Evolutionary conservation across 2,329 filamentous ascomycete genomes (phyloP), one percentile per base, ranked within the genome.

Genomic region (Fusarium ambrosium): DNA sequence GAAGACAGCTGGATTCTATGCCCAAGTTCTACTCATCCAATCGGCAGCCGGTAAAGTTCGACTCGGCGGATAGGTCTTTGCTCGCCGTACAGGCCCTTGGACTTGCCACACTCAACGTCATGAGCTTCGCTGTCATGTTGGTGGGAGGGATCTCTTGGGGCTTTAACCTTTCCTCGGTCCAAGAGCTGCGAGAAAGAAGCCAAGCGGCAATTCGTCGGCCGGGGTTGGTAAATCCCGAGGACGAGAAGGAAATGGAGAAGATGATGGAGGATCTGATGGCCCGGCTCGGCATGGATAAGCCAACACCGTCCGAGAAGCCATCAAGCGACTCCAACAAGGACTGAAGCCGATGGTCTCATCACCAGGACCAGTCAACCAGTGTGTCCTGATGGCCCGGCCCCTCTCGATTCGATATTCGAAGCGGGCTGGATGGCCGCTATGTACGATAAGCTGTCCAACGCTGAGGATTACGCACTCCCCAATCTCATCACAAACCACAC

Each of bases 81-180:
- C 92, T 98, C 73, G 96, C 96, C 1, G 84, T 93, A 37, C 93
- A 97, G 83, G 96, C 96, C 0, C 86, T 99, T 24, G 93, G 92
- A 59, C 86, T 98, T 39, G 97, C 96, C 0, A 98, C 95, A 0
- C 88, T 98, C 77, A 98, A 98, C 78, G 94, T 97, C 14, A 79
- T 92, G 36, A 93, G 92, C 77, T 89, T 97, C 60, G 92, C 89
- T 1, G 91, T 98, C 81, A 91, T 97, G 88, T 84, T 89, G 10
- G 88, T 90, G 0, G 97, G 96, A 4, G 95, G 93, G 0, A 82
- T 92, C 13, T 86, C 94, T 71, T 97, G 93, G 88, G 92, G 90
- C 1, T 90, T 97, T 70, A 93, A 98, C 81, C 89, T 98, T 39
- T 91, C 91, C 80, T 88, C 87, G 55, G 63, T 95, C 45, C 89